Evolutionary conservation across 2,329 filamentous ascomycete genomes (phyloP), one percentile per base, ranked within the genome.

Genomic region (Neonectria faginata): DNA sequence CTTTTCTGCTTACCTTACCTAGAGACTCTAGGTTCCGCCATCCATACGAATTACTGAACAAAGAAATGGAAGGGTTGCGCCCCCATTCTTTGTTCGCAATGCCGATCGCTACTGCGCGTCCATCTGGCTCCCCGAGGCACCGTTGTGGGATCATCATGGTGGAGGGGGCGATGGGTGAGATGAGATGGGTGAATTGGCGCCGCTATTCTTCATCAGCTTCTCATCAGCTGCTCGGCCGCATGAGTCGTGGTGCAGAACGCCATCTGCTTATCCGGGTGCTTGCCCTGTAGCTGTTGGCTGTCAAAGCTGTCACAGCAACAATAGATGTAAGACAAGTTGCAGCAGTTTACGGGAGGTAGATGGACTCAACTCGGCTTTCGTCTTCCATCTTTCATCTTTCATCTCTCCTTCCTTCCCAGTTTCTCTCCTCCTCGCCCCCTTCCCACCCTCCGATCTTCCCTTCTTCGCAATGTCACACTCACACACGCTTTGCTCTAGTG

Each of bases 401-500:
- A 18, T 51, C 36, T 25, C 25, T 25, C 22, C 22, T 5, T 5
- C 22, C 22, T 3, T 25, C 25, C 25, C 25, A 6, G 60, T 33
- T 33, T 33, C 60, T 57, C 45, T 41, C 25, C 36, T 36, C 29
- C 25, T 54, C 42, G 33, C 50, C 31, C 7, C 31, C 18, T n/a
- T 39, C 29, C 9, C 57, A 36, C 18, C 20, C 50, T 22, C 52
- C 36, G n/a, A 27, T 33, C 11, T 22, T 20, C 20, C 16, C 16
- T 27, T 12, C 18, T 22, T 57, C 57, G 52, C 22, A 70, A 51
- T 63, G 66, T 52, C 65, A 52, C 65, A 63, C 62, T 59, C 57
- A 45, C 57, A 56, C 57, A 31, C 31, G 36, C 47, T 57, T 18
- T 52, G 20, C 31, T 16, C 60, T 73, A 70, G 70, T 68, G 70